These are phyloP conservation scores for Lyophyllum decastes DNA, from an alignment of 768 basidiomycete species.

Conservation along the genomic window DNA sequence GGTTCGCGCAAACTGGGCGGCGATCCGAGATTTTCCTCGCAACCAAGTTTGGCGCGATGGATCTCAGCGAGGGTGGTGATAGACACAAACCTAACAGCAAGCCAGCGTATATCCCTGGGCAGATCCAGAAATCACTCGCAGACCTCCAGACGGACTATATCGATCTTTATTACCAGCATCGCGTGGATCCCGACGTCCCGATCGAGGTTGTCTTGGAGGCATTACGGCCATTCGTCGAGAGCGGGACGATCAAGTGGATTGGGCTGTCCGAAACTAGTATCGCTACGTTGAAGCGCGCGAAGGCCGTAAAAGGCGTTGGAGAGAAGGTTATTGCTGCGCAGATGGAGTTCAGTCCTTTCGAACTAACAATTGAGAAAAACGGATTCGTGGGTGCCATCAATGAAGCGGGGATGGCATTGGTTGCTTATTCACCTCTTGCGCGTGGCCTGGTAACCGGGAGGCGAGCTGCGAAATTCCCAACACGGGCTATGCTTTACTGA, in stretches of 20 bases:
- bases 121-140: background rate
- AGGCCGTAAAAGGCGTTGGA: conserved; percentile 42
- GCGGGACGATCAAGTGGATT: conserved; percentile 37
- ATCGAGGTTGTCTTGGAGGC: conserved; percentile 39
- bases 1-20: background rate
- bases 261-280: background rate
- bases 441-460: conserved; percentile 51
- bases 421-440: conserved; percentile 51
- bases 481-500: background rate
- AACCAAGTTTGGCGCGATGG: background rate
- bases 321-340: conserved; percentile 34
- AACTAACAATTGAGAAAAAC: conserved; percentile 43
- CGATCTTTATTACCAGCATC: conserved; percentile 15
- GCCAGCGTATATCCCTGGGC: conserved; percentile 2
- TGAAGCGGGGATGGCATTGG: conserved; percentile 44
- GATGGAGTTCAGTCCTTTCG: conserved; percentile 45
- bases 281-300: conserved; percentile 45
- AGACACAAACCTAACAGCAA: background rate
- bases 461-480: conserved; percentile 24
- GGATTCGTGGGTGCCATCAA: conserved; percentile 37
- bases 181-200: conserved; percentile 40
- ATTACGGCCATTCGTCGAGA: background rate
- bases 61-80: background rate
- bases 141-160: background rate
- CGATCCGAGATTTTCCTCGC: conserved; percentile 4